These are phyloP conservation scores for Coemansia sp. DNA, from an alignment of 192 early-diverging fungal genomes.

Conservation along the genomic window DNA sequence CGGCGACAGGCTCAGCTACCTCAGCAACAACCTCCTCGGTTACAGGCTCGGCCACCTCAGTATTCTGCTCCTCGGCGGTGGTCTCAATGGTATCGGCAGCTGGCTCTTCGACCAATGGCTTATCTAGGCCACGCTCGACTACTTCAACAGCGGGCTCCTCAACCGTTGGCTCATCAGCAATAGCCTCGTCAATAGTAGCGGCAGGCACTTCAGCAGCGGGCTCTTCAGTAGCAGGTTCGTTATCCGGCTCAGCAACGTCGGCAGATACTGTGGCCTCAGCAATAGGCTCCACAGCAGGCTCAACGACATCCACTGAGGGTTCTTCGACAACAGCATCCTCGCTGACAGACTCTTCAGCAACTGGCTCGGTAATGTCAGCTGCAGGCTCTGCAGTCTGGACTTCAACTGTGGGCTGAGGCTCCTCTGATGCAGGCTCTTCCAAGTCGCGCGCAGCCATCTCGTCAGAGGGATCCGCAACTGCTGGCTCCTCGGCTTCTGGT, in stretches of 20 bases:
- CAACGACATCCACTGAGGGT: too few species aligned
- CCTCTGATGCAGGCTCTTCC: not conserved
- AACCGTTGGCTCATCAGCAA: not conserved
- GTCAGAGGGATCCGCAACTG: conserved; percentile 1
- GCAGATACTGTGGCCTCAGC: too few species aligned
- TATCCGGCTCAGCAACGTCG: too few species aligned
- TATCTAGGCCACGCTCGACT: not conserved
- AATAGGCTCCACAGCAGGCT: too few species aligned
- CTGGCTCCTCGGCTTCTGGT: not conserved
- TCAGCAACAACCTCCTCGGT: not conserved
- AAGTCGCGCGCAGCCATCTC: not conserved
- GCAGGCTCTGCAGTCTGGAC: too few species aligned
- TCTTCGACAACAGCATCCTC: too few species aligned
- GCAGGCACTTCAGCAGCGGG: not conserved
- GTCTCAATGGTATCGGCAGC: not conserved
- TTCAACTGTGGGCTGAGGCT: too few species aligned
- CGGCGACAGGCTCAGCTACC: not conserved
- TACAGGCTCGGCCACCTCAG: not conserved
- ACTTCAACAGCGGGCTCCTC: conserved; percentile 7
- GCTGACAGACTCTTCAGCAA: too few species aligned
- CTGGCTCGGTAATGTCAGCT: too few species aligned
- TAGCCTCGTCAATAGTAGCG: not conserved
- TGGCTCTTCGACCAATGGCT: not conserved
- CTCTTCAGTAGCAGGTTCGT: not conserved
- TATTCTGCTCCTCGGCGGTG: not conserved